Evolutionary conservation across 176 grass and related monocot genomes (phyloP).

Genomic region (Metroxylon sagu): DNA sequence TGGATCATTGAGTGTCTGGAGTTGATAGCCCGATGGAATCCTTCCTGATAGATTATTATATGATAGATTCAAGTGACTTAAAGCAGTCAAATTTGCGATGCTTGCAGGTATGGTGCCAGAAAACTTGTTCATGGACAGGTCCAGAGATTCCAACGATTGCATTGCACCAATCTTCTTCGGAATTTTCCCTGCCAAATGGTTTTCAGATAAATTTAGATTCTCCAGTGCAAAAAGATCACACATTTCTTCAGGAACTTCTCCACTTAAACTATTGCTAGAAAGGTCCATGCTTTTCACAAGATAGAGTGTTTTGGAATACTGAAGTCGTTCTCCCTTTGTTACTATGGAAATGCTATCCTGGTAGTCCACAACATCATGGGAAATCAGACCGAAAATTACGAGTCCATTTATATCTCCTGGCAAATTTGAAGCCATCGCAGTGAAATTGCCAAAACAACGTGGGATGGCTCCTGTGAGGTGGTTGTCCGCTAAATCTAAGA

Average conservation of each 20-base stretch:
- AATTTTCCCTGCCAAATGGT: constrained; percentile 13
- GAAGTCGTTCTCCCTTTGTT: background rate
- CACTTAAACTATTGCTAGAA: constrained; percentile 7
- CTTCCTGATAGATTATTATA: constrained; percentile 32
- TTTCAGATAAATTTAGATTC: constrained; percentile 20
- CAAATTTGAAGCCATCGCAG: constrained; percentile 1
- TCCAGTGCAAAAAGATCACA: background rate
- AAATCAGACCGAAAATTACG: background rate
- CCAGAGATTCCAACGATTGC: constrained; percentile 11
- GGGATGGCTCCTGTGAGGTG: constrained; percentile 26
- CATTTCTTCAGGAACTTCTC: constrained; percentile 12
- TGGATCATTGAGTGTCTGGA: background rate
- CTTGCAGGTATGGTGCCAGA: constrained; percentile 11
- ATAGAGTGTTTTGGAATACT: constrained; percentile 16
- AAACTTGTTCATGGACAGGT: constrained; percentile 23
- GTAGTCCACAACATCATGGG: background rate
- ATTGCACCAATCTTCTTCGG: background rate
- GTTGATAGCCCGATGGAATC: constrained; percentile 12
- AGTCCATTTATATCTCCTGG: background rate
- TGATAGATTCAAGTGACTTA: constrained; percentile 9
- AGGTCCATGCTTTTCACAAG: constrained; percentile 30
- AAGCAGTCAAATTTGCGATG: constrained; percentile 1
- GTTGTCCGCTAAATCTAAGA: too few species aligned
- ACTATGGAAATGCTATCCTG: background rate
- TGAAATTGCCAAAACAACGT: constrained; percentile 2